Conservation (phyloP, 768 basidiomycete species). For the Phylloporus arenicola region DNA sequence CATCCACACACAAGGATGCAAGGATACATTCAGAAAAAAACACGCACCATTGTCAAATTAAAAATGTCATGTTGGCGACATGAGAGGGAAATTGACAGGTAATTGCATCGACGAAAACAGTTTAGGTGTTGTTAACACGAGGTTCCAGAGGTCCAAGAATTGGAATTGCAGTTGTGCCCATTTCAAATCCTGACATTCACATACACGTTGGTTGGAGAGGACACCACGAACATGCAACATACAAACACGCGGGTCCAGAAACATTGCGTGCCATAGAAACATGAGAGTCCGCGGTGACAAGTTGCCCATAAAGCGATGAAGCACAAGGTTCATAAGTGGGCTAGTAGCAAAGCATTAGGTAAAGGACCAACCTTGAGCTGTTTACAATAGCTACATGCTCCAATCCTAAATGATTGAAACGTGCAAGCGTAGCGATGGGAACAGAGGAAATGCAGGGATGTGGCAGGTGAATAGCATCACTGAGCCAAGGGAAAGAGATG, state of each 20-base stretch:
- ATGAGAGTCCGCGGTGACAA: background rate
- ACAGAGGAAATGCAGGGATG: constrained; percentile 1
- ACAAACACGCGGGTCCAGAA: constrained; percentile 16
- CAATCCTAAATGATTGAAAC: constrained; percentile 44
- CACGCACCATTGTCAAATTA: constrained; percentile 1
- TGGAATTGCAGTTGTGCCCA: constrained; percentile 18
- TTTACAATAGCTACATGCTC: constrained; percentile 84
- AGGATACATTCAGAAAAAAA: constrained; percentile 5
- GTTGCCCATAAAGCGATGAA: constrained; percentile 11
- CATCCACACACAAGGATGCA: background rate
- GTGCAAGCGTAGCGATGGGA: constrained; percentile 5
- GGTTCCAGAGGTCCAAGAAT: constrained; percentile 25
- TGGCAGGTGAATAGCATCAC: constrained; percentile 8
- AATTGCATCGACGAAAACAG: constrained; percentile 6
- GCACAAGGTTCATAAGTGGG: constrained; percentile 18
- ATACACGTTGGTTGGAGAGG: background rate
- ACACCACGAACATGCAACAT: constrained; percentile 7
- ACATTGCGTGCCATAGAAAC: constrained; percentile 12
- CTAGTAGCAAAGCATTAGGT: background rate
- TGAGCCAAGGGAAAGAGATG: constrained; percentile 10
- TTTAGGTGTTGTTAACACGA: constrained; percentile 14
- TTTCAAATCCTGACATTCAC: constrained; percentile 10
- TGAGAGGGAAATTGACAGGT: background rate
- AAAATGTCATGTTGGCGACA: constrained; percentile 3
- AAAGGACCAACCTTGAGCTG: constrained; percentile 66